A percentile compares a stretch with the other conserved stretches of the same genome.
phyloP scores from a whole-genome alignment of 1,139 yeast species.

The Magnusiomyces clavatus region DNA sequence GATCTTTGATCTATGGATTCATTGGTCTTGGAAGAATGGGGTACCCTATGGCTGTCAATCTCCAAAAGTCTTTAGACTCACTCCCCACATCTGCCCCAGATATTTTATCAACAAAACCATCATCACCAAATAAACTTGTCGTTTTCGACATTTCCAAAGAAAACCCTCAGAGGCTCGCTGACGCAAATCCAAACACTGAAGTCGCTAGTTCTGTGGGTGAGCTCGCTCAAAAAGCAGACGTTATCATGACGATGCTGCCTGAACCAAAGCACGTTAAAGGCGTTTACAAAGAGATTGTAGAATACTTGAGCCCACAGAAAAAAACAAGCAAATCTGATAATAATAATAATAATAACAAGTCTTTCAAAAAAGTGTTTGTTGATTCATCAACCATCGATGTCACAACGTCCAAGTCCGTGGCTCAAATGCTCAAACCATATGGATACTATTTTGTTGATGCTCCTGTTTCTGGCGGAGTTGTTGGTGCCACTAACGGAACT shows the following conservation, averaged over 20 bases:
- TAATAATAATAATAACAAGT: too few relatives aligned
- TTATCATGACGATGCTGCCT: constrained; percentile 50
- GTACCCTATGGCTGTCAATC: constrained; percentile 51
- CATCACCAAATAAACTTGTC: constrained; percentile 30
- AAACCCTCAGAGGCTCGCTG: constrained; percentile 21
- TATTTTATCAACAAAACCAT: too few relatives aligned
- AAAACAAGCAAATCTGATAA: too few relatives aligned
- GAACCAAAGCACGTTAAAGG: constrained; percentile 48
- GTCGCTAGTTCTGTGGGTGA: constrained; percentile 31
- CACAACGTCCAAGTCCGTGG: constrained; percentile 39
- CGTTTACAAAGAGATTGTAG: constrained; percentile 39
- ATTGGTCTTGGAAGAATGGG: constrained; percentile 58
- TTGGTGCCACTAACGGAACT: constrained; percentile 51
- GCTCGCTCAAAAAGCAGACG: constrained; percentile 29
- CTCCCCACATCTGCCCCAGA: constrained; percentile 28
- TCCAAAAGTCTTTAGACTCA: constrained; percentile 25
- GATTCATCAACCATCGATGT: constrained; percentile 55
- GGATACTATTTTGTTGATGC: constrained; percentile 43
- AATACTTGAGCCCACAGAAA: background rate
- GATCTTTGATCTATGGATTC: constrained; percentile 35
- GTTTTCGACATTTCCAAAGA: constrained; percentile 50
- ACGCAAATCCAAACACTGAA: constrained; percentile 7
- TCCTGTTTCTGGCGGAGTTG: constrained; percentile 57
- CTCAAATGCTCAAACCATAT: constrained; percentile 17
- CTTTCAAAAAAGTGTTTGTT: constrained; percentile 24